Base-by-base conservation (phyloP, 345 rosid genomes). In the Brassica cretica region DNA sequence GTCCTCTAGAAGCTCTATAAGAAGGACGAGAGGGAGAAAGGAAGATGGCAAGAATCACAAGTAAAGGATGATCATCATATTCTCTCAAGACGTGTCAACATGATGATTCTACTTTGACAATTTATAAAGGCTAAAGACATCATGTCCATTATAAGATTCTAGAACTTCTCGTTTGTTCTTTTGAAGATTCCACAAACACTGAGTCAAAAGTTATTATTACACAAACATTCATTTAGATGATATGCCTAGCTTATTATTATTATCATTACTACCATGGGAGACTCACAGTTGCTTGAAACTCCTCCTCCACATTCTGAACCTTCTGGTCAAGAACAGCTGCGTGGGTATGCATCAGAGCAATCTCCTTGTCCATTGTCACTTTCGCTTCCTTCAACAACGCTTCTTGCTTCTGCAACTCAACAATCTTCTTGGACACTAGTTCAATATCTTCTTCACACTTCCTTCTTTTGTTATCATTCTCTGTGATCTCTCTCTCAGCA, bases 221-320 rank as follows among this genome's bases (percentile, higher is more conserved):
- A 37, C 16, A 64, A 51, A 37, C 6, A 46, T 46, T 46, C 56
- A 49, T 14, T 11, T 5, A 9, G 10, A 51, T 39, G 10, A 6
- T 37, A 29, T n/a, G 7, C 2, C 25, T 21, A 21, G 16, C 51
- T 71, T 55, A 16, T 51, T 78, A 46, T 72, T 8, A 46, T 4
- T 0, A 76, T 53, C 75, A 81, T 78, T 49, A 76, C 41, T 75
- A 80, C 94, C 93, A 92, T 4, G 89, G 82, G 41, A 86, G 82
- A 68, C 82, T 30, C 12, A 86, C 86, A 80, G 71, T 19, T 29
- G 66, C 77, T 16, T 60, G 75, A 73, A 85, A 89, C 55, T 82
- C 84, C 10, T 27, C 21, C 14, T 72, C 65, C 4, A 78, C 80
- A 21, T 46, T 68, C 66, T 61, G 75, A 70, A 87, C 18, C 18